Percentiles rank a stretch among this genome's conserved stretches.
phyloP scores from a whole-genome alignment of 129 eudicot genomes.

The Deinandra increscens region DNA sequence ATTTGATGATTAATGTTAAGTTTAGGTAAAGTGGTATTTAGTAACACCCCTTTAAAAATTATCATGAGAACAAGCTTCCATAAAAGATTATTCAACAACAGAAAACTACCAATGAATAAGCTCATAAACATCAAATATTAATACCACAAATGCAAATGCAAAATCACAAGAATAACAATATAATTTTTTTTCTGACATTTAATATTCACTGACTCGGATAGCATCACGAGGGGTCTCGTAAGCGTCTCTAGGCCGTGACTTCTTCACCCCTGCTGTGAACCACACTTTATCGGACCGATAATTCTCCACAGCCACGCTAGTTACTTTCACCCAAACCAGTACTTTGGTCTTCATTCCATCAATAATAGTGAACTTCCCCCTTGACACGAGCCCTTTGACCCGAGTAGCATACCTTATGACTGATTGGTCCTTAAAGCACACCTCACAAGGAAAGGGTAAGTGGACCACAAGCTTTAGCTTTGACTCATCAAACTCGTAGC shows the following conservation, averaged over 20 bases:
- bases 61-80: no score
- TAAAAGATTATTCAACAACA: constrained; percentile 20
- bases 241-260: constrained; percentile 65
- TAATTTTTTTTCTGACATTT: constrained; percentile 8
- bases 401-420: constrained; percentile 61
- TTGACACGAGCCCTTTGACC: constrained; percentile 63
- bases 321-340: constrained; percentile 75
- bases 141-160: constrained; percentile 23
- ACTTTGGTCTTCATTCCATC: constrained; percentile 88
- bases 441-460: constrained; percentile 68
- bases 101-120: constrained; percentile 27
- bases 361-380: constrained; percentile 63
- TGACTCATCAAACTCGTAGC: constrained; percentile 74
- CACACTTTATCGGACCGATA: constrained; percentile 73
- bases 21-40: no score
- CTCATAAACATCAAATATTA: constrained; percentile 32
- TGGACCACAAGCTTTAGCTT: constrained; percentile 65
- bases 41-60: no score
- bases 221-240: constrained; percentile 63
- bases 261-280: constrained; percentile 79
- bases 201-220: constrained; percentile 60
- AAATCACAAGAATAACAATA: neutral
- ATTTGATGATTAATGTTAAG: no score
- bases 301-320: constrained; percentile 58
- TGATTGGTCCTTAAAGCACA: constrained; percentile 69